Base-by-base conservation (phyloP, 768 basidiomycete genomes). In the Albatrellus ellisii region DNA sequence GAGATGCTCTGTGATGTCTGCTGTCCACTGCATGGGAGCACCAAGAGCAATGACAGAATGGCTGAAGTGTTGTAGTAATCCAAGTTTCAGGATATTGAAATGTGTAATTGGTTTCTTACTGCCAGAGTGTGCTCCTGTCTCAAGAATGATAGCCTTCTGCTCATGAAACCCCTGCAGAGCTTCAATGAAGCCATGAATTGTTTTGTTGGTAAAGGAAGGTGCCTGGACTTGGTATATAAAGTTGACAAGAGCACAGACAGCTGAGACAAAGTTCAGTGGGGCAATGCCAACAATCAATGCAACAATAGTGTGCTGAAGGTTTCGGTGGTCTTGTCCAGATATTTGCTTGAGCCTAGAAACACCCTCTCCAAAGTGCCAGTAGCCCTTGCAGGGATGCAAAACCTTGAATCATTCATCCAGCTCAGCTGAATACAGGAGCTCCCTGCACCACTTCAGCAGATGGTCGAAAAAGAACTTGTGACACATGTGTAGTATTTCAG, bases 81-180 rank as follows among this genome's bases (percentile, higher is more conserved):
- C 62, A 7, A 67, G 58, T 46, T 72, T 72, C 1, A 62, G 66
- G 31, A 70, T 69, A 14, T 59, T 38, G 51, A 59, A 70, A 40
- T 67, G 46, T 6, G 59, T 26, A 17, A 53, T 41, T 14, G 18
- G 41, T 3, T 54, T 42, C 10, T 34, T 45, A 29, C 54, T 52
- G 15, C 61, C 61, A n/a, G 32, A 15, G 15, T 54, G 44, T 21
- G 58, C 58, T 10, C 57, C 54, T 2, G 54, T 51, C 1, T 49
- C 47, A 11, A 63, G 47, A 26, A 69, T 62, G 3, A 49, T 46
- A 4, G 58, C 31, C 42, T 69, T 68, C 52, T 61, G 45, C 1
- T 46, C 1, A 28, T 68, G 66, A 36, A 67, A 67, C 11, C 55
- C 45, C 0, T 14, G 1, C 0, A 68, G 46, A 1, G 55, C 49